Conservation (phyloP, 164 flowering plant species). For the Magnolia officinalis region DNA sequence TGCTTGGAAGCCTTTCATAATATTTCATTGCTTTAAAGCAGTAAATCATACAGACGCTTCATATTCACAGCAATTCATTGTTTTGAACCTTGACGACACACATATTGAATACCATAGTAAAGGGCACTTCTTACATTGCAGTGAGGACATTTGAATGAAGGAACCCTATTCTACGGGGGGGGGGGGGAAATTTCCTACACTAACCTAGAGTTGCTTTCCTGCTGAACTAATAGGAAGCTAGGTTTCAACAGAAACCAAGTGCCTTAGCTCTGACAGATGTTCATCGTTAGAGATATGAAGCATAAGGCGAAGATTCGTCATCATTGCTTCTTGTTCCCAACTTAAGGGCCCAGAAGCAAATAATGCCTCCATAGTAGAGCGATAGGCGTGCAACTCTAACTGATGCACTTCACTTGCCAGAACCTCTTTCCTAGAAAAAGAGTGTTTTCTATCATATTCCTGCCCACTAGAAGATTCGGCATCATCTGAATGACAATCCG, state of each 20-base stretch:
- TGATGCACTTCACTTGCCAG: slow-evolving; percentile 56
- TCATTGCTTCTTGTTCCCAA: slow-evolving; percentile 83
- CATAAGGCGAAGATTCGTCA: slow-evolving; percentile 77
- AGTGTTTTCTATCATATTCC: slow-evolving; percentile 31
- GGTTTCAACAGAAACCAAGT: slow-evolving; percentile 50
- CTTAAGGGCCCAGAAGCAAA: slow-evolving; percentile 88
- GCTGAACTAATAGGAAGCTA: slow-evolving; percentile 25
- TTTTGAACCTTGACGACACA: slow-evolving; percentile 12
- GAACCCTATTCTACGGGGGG: not conserved
- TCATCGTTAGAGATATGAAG: slow-evolving; percentile 91
- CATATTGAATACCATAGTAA: slow-evolving; percentile 16
- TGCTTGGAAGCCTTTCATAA: not conserved
- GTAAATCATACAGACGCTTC: slow-evolving; percentile 32
- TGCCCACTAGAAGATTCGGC: slow-evolving; percentile 56
- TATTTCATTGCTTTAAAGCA: slow-evolving; percentile 25
- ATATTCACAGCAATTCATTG: slow-evolving; percentile 3
- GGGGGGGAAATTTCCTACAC: not conserved
- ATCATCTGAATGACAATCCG: slow-evolving; percentile 48
- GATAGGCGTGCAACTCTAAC: slow-evolving; percentile 86
- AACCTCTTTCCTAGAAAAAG: slow-evolving; percentile 39
- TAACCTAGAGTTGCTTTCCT: slow-evolving; percentile 2
- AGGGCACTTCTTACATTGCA: slow-evolving; percentile 31
- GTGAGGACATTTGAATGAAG: slow-evolving; percentile 8
- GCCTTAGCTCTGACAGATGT: slow-evolving; percentile 76
- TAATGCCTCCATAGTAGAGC: slow-evolving; percentile 74